A percentile compares a stretch with the other conserved stretches of the same genome.
phyloP scores from a whole-genome alignment of 164 flowering plant genomes.

The Aristolochia californica region DNA sequence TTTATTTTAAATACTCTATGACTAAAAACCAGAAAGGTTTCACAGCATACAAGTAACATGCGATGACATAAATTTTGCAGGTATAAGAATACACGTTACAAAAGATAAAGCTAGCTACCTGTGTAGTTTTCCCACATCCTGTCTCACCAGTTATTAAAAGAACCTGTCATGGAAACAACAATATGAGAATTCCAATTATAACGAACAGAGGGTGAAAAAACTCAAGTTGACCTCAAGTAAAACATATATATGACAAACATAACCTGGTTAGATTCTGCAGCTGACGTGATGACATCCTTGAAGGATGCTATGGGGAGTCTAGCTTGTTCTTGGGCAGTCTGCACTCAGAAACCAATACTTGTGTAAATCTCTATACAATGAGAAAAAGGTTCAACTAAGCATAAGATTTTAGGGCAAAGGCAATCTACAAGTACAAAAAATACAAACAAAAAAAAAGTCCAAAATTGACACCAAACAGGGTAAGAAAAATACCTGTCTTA shows the following conservation, averaged over 20 bases:
- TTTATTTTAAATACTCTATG: no score
- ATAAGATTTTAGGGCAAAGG: not conserved
- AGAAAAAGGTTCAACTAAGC: not conserved
- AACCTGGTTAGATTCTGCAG: conserved; percentile 79
- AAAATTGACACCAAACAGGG: not conserved
- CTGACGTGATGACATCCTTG: conserved; percentile 55
- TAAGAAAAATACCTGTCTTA: conserved; percentile 38
- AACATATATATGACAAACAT: not conserved
- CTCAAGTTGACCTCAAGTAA: not conserved
- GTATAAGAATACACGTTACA: not conserved
- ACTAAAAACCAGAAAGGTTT: no score
- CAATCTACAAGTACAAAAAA: not conserved
- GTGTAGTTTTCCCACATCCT: conserved; percentile 99
- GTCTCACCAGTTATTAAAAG: conserved; percentile 96
- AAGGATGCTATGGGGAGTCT: conserved; percentile 85
- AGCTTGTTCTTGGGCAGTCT: conserved; percentile 53
- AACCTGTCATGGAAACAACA: conserved; percentile 39
- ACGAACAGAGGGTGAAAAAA: no score
- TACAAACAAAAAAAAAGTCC: not conserved
- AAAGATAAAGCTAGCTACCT: conserved; percentile 42
- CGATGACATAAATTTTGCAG: not conserved
- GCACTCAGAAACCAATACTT: conserved; percentile 13
- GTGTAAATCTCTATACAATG: not conserved
- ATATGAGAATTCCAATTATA: not conserved
- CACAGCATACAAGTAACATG: no score